These are phyloP conservation scores for Fusarium tricinctum DNA, from an alignment of 2,329 filamentous ascomycete species.

Conservation along the genomic window DNA sequence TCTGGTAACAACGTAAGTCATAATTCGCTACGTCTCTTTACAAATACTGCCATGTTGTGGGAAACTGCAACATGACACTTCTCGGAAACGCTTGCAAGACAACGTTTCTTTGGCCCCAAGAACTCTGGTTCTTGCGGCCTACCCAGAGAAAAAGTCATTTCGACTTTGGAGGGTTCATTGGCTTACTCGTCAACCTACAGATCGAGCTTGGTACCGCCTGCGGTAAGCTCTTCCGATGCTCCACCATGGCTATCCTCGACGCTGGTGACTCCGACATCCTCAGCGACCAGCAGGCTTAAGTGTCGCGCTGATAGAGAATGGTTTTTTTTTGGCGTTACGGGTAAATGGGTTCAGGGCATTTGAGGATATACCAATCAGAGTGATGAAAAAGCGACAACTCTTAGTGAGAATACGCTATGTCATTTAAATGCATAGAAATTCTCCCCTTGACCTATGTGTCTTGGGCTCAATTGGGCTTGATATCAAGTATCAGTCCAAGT, in stretches of 20 bases:
- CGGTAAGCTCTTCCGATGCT: constrained; percentile 99
- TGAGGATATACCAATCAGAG: constrained; percentile 57
- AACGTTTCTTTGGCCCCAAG: constrained; percentile 45
- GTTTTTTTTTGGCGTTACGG: constrained; percentile 59
- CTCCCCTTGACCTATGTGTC: constrained; percentile 47
- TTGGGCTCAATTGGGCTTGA: constrained; percentile 47
- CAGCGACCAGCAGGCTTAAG: constrained; percentile 77
- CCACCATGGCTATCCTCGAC: constrained; percentile 96
- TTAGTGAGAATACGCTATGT: constrained; percentile 42
- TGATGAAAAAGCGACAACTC: constrained; percentile 53
- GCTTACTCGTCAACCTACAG: constrained; percentile 75
- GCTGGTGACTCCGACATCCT: constrained; percentile 99
- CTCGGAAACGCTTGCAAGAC: constrained; percentile 41
- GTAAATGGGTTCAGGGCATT: constrained; percentile 55
- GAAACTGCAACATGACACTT: constrained; percentile 44
- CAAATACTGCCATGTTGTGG: constrained; percentile 37
- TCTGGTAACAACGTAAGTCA: constrained; percentile 96
- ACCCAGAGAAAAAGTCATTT: constrained; percentile 89
- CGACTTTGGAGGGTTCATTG: constrained; percentile 89
- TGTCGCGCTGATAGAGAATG: constrained; percentile 42
- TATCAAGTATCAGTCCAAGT: constrained; percentile 45
- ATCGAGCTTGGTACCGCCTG: constrained; percentile 98
- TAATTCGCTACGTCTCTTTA: constrained; percentile 47
- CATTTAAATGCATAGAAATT: constrained; percentile 30
- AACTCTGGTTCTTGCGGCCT: constrained; percentile 58